Evolutionary conservation across 768 basidiomycete species (phyloP), one percentile per base, ranked within the genome.

Genomic region (Termitomyces sp.): DNA sequence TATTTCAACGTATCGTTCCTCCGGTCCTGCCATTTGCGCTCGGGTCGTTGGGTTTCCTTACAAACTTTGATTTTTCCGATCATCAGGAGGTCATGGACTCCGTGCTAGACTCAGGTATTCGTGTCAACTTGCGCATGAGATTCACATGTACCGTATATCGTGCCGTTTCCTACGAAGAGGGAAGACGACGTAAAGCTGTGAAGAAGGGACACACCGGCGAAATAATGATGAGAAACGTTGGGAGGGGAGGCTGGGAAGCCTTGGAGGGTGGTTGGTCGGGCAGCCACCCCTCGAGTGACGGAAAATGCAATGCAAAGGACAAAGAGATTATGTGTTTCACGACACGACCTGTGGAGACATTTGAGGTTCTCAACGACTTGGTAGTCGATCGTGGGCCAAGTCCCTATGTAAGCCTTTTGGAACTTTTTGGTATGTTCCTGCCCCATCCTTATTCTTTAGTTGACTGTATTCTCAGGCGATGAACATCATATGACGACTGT

Each of bases 401-500:
- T 71, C 97, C 97, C 7, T 99, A 94, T 72, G 95, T 99, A 68
- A 94, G 92, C 67, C 78, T 93, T 64, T 76, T 99, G 60, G 97
- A 99, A 72, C 81, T 99, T 15, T 99, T 99, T 66, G 97, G 96
- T 98, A 65, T 65, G 88, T 77, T 42, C 15, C 34, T 51, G 51
- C 39, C 42, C 39, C 59, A 6, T 51, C 33, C 20, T 31, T 24
- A 7, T 34, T 28, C 26, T 16, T 13, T 7, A 22, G 20, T 44
- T 59, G 44, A 47, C 34, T 41, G 53, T 37, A 31, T 20, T 41
- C 34, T 12, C 62, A 98, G 96, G 94, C 59, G 97, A 99, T 68
- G 96, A 99, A 62, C 93, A 99, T 72, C 97, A 98, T 75, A 88
- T 99, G 83, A 99, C 97, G 1, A 99, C 97, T 2, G 97, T 98